A percentile compares a stretch with the other conserved stretches of the same genome.
Evolutionary conservation across 192 early-diverging fungal genomes (phyloP).

Genomic region (Obelidium mucronatum): DNA sequence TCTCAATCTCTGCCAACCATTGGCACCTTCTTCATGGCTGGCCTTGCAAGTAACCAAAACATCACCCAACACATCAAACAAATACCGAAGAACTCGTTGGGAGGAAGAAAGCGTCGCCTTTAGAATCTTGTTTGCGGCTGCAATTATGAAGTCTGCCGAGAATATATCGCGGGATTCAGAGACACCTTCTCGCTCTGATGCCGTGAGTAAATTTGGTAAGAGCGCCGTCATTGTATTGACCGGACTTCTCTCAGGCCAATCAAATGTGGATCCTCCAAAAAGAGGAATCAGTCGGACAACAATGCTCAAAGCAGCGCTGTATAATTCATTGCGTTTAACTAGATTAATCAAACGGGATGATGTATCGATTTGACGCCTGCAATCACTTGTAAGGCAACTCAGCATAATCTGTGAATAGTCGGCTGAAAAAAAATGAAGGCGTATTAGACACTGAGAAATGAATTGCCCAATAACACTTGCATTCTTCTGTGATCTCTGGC

Average conservation of each 20-base stretch:
- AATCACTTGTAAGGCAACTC: not conserved
- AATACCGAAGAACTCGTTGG: not conserved
- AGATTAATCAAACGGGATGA: not conserved
- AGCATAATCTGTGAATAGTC: not conserved
- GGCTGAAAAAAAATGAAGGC: not conserved
- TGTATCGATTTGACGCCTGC: no score
- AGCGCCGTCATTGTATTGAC: no score
- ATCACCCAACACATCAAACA: no score
- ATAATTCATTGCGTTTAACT: not conserved
- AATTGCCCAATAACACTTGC: not conserved
- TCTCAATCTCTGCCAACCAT: constrained; percentile 12
- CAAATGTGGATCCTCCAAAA: constrained; percentile 8
- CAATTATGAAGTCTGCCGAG: no score
- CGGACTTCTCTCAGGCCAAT: no score
- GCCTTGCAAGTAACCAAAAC: no score
- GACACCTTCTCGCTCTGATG: no score
- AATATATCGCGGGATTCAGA: no score
- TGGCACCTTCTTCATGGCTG: not conserved
- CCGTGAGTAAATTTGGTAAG: no score
- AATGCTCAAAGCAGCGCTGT: not conserved
- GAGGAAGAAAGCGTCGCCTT: not conserved
- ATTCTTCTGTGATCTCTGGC: not conserved
- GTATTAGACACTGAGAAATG: not conserved
- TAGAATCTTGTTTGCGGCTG: not conserved
- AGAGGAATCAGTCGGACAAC: not conserved